Conservation (phyloP, 768 basidiomycete genomes). For the Termitomyces sp. region DNA sequence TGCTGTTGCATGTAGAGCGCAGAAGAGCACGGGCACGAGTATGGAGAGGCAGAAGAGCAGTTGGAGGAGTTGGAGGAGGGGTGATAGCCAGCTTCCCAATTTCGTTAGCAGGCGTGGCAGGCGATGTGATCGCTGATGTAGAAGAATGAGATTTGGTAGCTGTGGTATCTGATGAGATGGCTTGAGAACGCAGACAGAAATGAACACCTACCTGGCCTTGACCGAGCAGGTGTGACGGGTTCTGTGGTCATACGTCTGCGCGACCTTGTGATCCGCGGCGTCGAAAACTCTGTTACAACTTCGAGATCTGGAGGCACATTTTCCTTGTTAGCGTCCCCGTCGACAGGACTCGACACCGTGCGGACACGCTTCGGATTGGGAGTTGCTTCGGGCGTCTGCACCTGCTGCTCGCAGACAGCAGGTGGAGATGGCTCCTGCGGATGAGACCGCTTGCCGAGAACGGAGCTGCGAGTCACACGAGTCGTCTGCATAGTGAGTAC, state of each 20-base stretch:
- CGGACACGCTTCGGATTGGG: conserved; percentile 64
- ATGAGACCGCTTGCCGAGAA: conserved; percentile 47
- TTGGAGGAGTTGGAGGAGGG: conserved; percentile 58
- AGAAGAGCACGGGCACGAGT: conserved; percentile 63
- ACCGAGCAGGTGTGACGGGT: conserved; percentile 35
- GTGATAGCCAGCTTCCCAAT: conserved; percentile 40
- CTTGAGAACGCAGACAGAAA: background rate
- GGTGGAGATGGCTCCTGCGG: conserved; percentile 24
- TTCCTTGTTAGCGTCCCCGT: conserved; percentile 69
- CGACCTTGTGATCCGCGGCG: conserved; percentile 33
- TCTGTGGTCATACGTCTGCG: conserved; percentile 34
- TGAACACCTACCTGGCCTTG: conserved; percentile 35
- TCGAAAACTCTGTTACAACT: conserved; percentile 25
- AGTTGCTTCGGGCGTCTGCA: conserved; percentile 56
- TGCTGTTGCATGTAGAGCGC: conserved; percentile 61
- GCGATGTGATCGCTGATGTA: conserved; percentile 32
- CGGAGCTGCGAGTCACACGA: conserved; percentile 37
- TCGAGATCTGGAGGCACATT: conserved; percentile 61
- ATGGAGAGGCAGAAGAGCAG: conserved; percentile 41
- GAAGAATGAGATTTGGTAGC: conserved; percentile 45
- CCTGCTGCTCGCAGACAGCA: conserved; percentile 32
- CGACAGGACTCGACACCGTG: conserved; percentile 35
- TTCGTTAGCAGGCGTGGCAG: conserved; percentile 39
- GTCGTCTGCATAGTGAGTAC: conserved; percentile 33
- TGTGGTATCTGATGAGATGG: conserved; percentile 18